phyloP scores from a whole-genome alignment of 306 rosid species.

The Trichosanthes truncata region DNA sequence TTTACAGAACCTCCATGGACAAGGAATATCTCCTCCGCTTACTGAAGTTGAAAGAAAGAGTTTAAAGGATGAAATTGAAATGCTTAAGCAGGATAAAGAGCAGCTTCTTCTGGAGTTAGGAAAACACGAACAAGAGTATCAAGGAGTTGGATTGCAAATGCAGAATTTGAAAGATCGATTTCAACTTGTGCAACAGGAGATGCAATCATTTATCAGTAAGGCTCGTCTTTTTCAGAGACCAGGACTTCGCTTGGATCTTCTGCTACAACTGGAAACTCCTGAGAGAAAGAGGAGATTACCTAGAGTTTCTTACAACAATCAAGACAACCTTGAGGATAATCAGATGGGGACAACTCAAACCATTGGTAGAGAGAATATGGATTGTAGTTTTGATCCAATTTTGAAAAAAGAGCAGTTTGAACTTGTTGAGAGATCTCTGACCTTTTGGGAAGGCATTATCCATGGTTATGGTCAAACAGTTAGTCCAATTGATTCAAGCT shows the following conservation, averaged over 20 bases:
- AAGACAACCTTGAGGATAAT: conserved; percentile 30
- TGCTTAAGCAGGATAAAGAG: conserved; percentile 41
- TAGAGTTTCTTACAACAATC: conserved; percentile 22
- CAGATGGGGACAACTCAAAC: conserved; percentile 27
- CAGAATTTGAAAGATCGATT: conserved; percentile 33
- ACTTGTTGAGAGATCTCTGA: conserved; percentile 45
- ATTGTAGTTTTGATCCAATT: conserved; percentile 11
- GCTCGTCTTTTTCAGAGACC: conserved; percentile 45
- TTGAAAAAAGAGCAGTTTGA: conserved; percentile 31
- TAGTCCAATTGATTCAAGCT: conserved; percentile 15
- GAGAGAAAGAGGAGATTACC: conserved; percentile 56
- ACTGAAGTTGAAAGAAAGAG: conserved; percentile 43
- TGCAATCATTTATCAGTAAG: conserved; percentile 37
- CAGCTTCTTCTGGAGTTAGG: conserved; percentile 34
- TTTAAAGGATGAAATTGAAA: conserved; percentile 43
- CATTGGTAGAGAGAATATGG: conserved; percentile 18
- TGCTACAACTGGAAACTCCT: conserved; percentile 31
- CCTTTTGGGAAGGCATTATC: conserved; percentile 50
- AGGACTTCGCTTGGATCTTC: conserved; percentile 27
- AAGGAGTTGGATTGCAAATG: conserved; percentile 24
- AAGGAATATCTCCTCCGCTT: conserved; percentile 29
- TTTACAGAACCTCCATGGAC: conserved; percentile 44
- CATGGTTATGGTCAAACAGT: conserved; percentile 19
- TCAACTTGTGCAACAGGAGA: conserved; percentile 36
- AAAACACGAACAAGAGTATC: conserved; percentile 39